Evolutionary conservation across 2,329 filamentous ascomycete species (phyloP), one percentile per base, ranked within the genome.

Genomic region (Thyridium curvatum): DNA sequence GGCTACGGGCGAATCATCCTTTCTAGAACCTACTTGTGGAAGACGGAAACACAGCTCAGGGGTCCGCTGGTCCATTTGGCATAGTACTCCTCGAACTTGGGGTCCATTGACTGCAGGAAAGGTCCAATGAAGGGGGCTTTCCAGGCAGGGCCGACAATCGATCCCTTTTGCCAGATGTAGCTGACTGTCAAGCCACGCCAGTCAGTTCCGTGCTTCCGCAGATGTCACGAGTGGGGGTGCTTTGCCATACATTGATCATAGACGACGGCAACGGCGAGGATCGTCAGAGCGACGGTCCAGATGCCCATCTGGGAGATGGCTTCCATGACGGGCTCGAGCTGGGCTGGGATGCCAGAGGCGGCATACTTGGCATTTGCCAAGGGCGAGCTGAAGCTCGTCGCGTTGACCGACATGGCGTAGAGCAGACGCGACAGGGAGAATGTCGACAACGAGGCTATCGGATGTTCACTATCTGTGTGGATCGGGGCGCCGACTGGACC

Each of bases 21-120:
- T 6, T 26, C 10, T 10, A 14, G 10, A 18, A 56, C 80, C 52
- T 77, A 94, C 88, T 97, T 98, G 79, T 98, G 93, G 71, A 98
- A 98, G 54, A 98, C 89, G 3, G 90, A 96, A 45, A 98, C 93
- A 58, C 93, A 98, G 72, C 90, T 96, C 52, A 98, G 72, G 35
- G 86, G 83, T 34, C 86, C 93, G 56, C 88, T 94, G 53, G 75
- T 64, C 93, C 93, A 98, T 73, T 97, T 96, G 44, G 75, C 82
- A 61, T 90, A 77, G 69, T 98, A 98, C 55, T 90, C 79, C 44
- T 84, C 80, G 60, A 96, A 97, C 56, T 91, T 87, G 41, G 93
- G 93, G 62, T 94, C 82, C 53, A 97, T 72, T 18, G 89, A 95
- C 58, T 96, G 72, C 41, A 97, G 74, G 64, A 98, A 97, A 5